Percentiles rank a stretch among this genome's conserved stretches.
phyloP scores from a whole-genome alignment of 495 filamentous ascomycete species.

The Podospora appendiculata region DNA sequence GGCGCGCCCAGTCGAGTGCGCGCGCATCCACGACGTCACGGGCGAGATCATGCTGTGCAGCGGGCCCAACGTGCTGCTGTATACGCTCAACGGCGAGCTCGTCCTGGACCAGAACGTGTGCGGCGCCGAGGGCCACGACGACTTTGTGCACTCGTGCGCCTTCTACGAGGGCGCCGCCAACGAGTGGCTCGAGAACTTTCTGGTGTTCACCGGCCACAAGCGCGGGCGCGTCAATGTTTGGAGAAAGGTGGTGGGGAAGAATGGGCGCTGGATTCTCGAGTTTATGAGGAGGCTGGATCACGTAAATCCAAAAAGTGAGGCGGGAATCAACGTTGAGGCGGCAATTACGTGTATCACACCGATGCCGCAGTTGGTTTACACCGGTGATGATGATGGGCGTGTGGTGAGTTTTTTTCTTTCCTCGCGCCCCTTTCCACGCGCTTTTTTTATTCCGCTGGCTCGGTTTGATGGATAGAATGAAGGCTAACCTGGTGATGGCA shows the following conservation, averaged over 20 bases:
- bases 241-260: constrained; percentile 38
- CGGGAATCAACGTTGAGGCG: constrained; percentile 66
- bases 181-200: constrained; percentile 82
- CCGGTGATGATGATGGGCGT: constrained; percentile 82
- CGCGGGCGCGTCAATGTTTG: constrained; percentile 76
- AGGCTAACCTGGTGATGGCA: constrained; percentile 22
- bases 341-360: constrained; percentile 83
- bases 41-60: constrained; percentile 82
- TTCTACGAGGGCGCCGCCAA: constrained; percentile 91
- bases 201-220: constrained; percentile 84
- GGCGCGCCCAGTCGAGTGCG: constrained; percentile 52
- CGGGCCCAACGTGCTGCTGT: constrained; percentile 65
- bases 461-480: neutral
- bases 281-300: constrained; percentile 75
- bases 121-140: constrained; percentile 46
- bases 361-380: constrained; percentile 78
- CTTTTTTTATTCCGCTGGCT: too few relatives aligned
- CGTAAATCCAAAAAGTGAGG: constrained; percentile 63
- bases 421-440: too few relatives aligned
- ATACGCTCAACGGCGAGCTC: constrained; percentile 78
- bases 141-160: constrained; percentile 69
- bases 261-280: constrained; percentile 41
- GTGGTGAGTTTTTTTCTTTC: constrained; percentile 44
- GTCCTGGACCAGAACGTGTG: constrained; percentile 76
- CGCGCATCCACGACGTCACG: constrained; percentile 78